Base-by-base conservation (phyloP, 495 filamentous ascomycete genomes). In the Aspergillus nanangensis region DNA sequence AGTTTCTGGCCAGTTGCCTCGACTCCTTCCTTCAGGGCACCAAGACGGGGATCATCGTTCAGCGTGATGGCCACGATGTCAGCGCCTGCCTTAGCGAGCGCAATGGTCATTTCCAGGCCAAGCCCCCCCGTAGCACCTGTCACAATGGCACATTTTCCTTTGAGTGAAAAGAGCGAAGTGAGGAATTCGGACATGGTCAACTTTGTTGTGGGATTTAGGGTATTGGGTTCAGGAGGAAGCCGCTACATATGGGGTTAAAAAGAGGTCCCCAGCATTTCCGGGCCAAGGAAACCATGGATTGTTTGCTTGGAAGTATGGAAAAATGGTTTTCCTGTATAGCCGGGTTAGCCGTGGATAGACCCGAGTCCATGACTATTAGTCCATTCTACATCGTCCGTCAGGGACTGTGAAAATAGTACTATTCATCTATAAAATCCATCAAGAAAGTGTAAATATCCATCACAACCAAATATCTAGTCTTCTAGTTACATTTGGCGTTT, bases 71-170 rank as follows among this genome's bases (percentile, higher is more conserved):
- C 25, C 5, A 29, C 25, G 11, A 44, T 31, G 9, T 35, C 41
- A 31, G 27, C 34, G 31, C 45, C 45, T 15, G 45, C 45, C 25
- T 48, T 32, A 21, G 45, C 45, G 7, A 48, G 37, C n/a, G 38
- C 37, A 23, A 41, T n/a, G 25, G 37, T 31, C 45, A 48, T 48
- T 41, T 41, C 17, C 27, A 41, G 29, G 20, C 37, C 29, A 4
- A 46, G 33, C 14, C 38, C 37, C 0, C 29, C 25, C 27, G 45
- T 48, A 32, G 25, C 45, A 11, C 45, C 45, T 8, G 45, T 48
- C 3, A 48, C 45, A 8, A 48, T 19, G 38, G 45, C 45, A 14
- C 36, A 34, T 21, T 33, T 48, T 20, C 38, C 27, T 10, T 23
- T 13, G 1, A 48, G 45, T 1, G 45, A 48, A 29, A 48, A 48